Percentiles rank a stretch among this genome's conserved stretches.
Evolutionary conservation across 2,329 filamentous ascomycete species (phyloP).

Genomic region (Colletotrichum sp.): DNA sequence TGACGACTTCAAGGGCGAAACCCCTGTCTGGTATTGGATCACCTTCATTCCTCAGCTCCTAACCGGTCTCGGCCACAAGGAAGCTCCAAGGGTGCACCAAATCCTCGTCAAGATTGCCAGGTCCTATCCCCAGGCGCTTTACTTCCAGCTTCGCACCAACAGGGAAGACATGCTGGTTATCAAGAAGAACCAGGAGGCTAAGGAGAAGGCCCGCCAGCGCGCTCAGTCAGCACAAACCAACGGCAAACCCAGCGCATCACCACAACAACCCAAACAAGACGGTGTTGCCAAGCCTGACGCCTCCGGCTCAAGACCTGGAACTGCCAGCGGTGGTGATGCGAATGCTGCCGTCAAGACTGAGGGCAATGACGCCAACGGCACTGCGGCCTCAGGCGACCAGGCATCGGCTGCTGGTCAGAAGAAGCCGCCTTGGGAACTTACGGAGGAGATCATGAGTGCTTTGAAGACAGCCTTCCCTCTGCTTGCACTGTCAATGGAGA

Average conservation of each 20-base stretch:
- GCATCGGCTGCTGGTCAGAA: conserved; percentile 46
- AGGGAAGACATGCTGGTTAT: conserved; percentile 92
- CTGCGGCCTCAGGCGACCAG: conserved; percentile 21
- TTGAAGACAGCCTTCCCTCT: conserved; percentile 97
- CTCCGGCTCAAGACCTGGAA: conserved; percentile 51
- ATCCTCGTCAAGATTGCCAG: conserved; percentile 95
- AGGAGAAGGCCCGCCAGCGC: conserved; percentile 65
- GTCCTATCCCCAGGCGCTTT: conserved; percentile 92
- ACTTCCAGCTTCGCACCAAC: conserved; percentile 93
- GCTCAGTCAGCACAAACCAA: conserved; percentile 50
- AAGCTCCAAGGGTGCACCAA: conserved; percentile 83
- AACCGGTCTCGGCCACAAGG: conserved; percentile 88
- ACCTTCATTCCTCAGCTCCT: conserved; percentile 97
- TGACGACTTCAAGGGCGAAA: conserved; percentile 96
- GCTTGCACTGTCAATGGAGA: conserved; percentile 96
- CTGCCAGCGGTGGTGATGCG: conserved; percentile 51
- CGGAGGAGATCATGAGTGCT: conserved; percentile 92
- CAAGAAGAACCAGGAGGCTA: conserved; percentile 85
- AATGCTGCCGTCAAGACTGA: conserved; percentile 50
- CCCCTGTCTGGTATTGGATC: conserved; percentile 99
- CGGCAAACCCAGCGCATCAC: conserved; percentile 51
- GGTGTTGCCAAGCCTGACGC: conserved; percentile 40
- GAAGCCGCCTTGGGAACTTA: conserved; percentile 94
- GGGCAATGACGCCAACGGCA: conserved; percentile 36
- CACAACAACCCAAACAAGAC: conserved; percentile 60